Percentiles rank a stretch among this genome's conserved stretches.
Conservation (phyloP, 2,329 filamentous ascomycete genomes). For the Coniella lustricola region DNA sequence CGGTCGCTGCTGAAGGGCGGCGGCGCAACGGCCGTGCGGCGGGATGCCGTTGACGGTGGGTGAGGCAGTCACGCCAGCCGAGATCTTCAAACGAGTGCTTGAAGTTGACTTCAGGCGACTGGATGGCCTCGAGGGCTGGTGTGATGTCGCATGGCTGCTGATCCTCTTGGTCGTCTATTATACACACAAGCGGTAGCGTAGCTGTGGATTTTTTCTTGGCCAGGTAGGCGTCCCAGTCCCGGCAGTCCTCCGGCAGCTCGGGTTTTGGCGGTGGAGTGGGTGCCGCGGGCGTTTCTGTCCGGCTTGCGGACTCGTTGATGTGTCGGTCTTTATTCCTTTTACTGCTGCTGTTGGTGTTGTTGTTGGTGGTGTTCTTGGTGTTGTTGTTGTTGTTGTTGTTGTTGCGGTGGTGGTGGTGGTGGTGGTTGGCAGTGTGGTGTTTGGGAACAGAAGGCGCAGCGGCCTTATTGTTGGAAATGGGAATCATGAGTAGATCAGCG, state of each 20-base stretch:
- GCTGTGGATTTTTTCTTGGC: conserved; percentile 9
- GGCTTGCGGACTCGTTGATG: neutral
- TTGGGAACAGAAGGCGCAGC: neutral
- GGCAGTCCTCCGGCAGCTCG: conserved; percentile 5
- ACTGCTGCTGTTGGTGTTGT: neutral
- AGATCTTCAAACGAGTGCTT: conserved; percentile 4
- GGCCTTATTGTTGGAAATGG: conserved; percentile 1
- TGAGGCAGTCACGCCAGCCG: conserved; percentile 6
- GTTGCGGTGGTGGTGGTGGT: neutral
- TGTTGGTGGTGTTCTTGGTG: neutral
- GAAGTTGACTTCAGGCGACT: conserved; percentile 3
- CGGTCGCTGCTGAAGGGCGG: neutral
- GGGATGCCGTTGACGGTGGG: conserved; percentile 1
- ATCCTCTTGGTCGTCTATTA: neutral
- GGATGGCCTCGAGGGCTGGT: neutral
- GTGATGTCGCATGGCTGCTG: neutral
- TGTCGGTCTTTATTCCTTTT: neutral
- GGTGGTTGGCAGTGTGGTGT: neutral
- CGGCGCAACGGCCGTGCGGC: neutral
- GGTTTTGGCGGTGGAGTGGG: conserved; percentile 15
- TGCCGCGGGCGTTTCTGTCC: conserved; percentile 4
- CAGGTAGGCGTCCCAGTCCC: conserved; percentile 15
- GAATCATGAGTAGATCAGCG: conserved; percentile 14
- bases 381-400: neutral
- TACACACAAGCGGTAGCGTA: neutral